Evolutionary conservation across 2,329 filamentous ascomycete species (phyloP).

Genomic region (Fusarium agapanthi): DNA sequence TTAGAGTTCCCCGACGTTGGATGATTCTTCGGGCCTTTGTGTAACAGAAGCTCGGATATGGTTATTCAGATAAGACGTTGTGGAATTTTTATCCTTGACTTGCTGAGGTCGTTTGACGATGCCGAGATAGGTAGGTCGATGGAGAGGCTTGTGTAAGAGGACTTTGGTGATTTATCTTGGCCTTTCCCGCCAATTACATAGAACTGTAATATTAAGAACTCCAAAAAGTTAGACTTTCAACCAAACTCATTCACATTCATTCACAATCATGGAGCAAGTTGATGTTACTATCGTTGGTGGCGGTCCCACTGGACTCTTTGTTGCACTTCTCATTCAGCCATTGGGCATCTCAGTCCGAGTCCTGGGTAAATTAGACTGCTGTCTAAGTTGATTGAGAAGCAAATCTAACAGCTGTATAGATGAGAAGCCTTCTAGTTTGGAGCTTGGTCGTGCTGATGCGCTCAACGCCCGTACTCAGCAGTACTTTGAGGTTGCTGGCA

Average conservation of each 20-base stretch:
- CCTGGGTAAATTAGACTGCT: constrained; percentile 41
- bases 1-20: neutral
- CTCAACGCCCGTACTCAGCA: constrained; percentile 60
- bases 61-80: neutral
- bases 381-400: accelerated
- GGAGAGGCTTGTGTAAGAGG: neutral
- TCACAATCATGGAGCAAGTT: constrained; percentile 1
- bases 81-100: neutral
- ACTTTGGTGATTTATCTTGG: neutral
- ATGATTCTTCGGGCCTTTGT: neutral
- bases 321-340: constrained; percentile 53
- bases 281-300: constrained; percentile 39
- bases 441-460: constrained; percentile 57
- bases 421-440: constrained; percentile 49
- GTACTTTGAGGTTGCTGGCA: constrained; percentile 55
- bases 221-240: neutral
- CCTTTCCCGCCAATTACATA: neutral
- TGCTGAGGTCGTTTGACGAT: neutral
- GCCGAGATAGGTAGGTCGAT: neutral
- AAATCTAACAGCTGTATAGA: constrained; percentile 41
- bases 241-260: accelerated
- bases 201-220: neutral
- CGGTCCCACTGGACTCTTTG: constrained; percentile 57
- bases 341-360: constrained; percentile 53
- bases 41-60: neutral